Base-by-base conservation (phyloP, 2,329 filamentous ascomycete genomes). In the Trichoderma cornu-damae region DNA sequence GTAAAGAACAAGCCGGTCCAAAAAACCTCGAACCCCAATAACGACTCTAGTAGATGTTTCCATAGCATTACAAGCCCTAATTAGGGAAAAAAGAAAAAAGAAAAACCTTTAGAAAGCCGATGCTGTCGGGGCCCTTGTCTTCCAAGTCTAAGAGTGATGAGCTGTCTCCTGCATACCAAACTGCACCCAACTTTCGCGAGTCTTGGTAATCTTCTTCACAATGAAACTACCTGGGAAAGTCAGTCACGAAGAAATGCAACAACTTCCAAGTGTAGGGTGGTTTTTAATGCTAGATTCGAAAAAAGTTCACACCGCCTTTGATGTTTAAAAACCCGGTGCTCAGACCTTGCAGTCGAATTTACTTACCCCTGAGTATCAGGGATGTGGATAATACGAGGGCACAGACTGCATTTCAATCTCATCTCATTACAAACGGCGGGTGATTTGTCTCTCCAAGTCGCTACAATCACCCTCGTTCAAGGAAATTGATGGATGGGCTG, bases 341-440 rank as follows among this genome's bases (percentile, higher is more conserved):
- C 26, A 22, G 16, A 38, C n/a, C 16, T 22, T 35, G 9, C 18
- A 34, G 14, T 24, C 37, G 34, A 50, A 37, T 16, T 48, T 3
- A n/a, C n/a, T 40, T 30, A 42, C 49, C 49, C 49, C 49, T 52
- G 49, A 52, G 49, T n/a, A n/a, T 42, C 49, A 52, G 49, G 49
- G 49, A 52, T 52, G 18, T 9, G 24, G 8, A 14, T 20, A 1
- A 22, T 16, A 52, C 49, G 37, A 14, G 49, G 30, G 28, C 30
- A 49, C 30, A 49, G 46, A 49, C 46, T 37, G 37, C 49, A 34
- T 37, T 49, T 35, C 11, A 20, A 11, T 6, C 22, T 18, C 22
- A 18, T 38, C 24, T 35, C 9, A 14, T 38, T 18, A 26, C 3
- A 30, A 14, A 43, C 12, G 11, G 20, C 11, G 26, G 2, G 38